Base-by-base conservation (phyloP, 306 rosid genomes). In the Cyclanthera cordifolia region DNA sequence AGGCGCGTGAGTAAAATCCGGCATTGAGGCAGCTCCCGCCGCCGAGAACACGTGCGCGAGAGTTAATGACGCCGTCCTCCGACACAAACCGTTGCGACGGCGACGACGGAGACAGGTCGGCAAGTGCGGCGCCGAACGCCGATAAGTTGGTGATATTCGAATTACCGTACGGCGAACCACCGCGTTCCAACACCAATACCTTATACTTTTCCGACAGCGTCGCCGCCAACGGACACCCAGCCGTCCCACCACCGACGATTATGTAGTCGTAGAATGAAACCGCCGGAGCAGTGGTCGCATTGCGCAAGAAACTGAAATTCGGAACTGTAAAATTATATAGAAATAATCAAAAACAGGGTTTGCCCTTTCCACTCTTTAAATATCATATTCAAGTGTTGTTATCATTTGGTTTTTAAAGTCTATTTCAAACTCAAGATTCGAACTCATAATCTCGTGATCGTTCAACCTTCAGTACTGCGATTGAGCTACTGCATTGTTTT, bases 151-250 rank as follows among this genome's bases (percentile, higher is more conserved):
- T 79, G 60, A 90, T 82, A 73, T 87, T 90, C 8, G 84, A 80
- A 72, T 90, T 87, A 24, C 91, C 91, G 4, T 85, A 90, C 4
- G 96, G 96, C 0, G 96, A 76, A 0, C 91, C 90, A 0, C 96
- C 96, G 0, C 96, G 87, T 77, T 90, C 96, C 0, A 90, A 78
- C 9, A 90, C 43, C 78, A 90, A 73, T n/a, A 90, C 96, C 43
- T 71, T 83, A 79, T 81, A 82, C 41, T 84, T 83, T 59, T 85
- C 83, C 41, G 95, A 85, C 5, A 90, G 74, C 0, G 95, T 90
- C 7, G 96, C 95, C 0, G 96, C 96, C 23, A 90, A 76, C 14
- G 96, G 96, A 48, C 96, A 87, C 3, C 96, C 96, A 0, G 95
- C 88, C 0, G 96, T 87, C 41, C 95, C 96, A 0, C 96, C 96